Percentiles rank a stretch among this genome's conserved stretches.
phyloP scores from a whole-genome alignment of 306 rosid species.

The Malus sylvestris region DNA sequence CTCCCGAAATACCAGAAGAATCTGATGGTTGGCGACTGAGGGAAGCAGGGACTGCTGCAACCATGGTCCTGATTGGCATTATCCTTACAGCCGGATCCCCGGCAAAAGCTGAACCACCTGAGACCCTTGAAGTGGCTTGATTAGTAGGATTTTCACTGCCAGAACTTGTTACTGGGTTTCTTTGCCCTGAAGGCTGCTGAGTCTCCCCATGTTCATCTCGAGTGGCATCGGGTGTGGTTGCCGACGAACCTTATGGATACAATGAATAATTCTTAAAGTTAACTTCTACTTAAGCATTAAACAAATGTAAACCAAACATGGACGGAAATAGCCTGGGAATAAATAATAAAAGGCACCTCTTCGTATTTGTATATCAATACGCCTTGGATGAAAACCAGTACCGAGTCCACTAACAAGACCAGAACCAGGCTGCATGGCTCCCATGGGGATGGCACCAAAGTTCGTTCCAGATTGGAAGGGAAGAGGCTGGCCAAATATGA shows the following conservation, averaged over 20 bases:
- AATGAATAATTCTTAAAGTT: conserved; percentile 9
- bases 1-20: conserved; percentile 66
- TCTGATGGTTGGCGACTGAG: conserved; percentile 58
- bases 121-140: conserved; percentile 47
- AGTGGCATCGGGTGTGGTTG: conserved; percentile 40
- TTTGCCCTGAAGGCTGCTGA: conserved; percentile 47
- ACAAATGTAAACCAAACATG: background rate
- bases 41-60: conserved; percentile 66
- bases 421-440: conserved; percentile 63
- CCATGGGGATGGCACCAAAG: conserved; percentile 72
- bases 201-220: conserved; percentile 53
- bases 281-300: conserved; percentile 1
- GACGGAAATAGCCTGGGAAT: conserved; percentile 3
- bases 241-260: conserved; percentile 50
- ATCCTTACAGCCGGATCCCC: conserved; percentile 73
- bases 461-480: conserved; percentile 71
- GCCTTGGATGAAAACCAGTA: conserved; percentile 69
- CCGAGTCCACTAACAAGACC: conserved; percentile 59
- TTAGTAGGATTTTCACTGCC: conserved; percentile 46
- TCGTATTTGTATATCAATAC: conserved; percentile 92
- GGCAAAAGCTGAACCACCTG: conserved; percentile 39
- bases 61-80: conserved; percentile 84
- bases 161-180: conserved; percentile 39
- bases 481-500: conserved; percentile 67
- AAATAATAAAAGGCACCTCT: conserved; percentile 47